A percentile compares a stretch with the other conserved stretches of the same genome.
Conservation (phyloP, 2,329 filamentous ascomycete species). For the Microsporum canis region DNA sequence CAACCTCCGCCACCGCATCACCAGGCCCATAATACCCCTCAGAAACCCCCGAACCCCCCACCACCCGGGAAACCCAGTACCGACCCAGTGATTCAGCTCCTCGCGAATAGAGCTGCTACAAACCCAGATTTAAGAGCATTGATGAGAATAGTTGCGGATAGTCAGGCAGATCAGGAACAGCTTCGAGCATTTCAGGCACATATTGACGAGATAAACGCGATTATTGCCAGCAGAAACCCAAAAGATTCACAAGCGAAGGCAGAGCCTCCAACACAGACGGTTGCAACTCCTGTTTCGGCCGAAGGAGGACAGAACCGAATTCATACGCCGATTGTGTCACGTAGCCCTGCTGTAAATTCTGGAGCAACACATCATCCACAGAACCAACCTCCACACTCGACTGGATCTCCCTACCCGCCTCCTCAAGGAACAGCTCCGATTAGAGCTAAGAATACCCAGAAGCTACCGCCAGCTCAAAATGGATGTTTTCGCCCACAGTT, state of each 20-base stretch:
- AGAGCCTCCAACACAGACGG: conserved; percentile 7
- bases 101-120: conserved; percentile 40
- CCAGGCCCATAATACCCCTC: conserved; percentile 11
- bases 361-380: conserved; percentile 16
- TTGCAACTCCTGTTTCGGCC: conserved; percentile 2
- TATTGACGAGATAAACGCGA: conserved; percentile 42
- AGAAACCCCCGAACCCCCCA: conserved; percentile 16
- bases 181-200: conserved; percentile 40
- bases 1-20: background rate
- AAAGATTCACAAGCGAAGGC: conserved; percentile 24
- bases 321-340: conserved; percentile 7
- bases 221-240: conserved; percentile 36
- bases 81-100: conserved; percentile 43
- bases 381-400: conserved; percentile 12
- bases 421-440: conserved; percentile 19
- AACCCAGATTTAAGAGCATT: conserved; percentile 40
- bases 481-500: conserved; percentile 24
- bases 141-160: conserved; percentile 42
- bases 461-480: conserved; percentile 21
- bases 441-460: conserved; percentile 28
- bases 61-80: conserved; percentile 33
- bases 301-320: background rate
- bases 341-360: conserved; percentile 4
- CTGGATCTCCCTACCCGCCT: conserved; percentile 10
- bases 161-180: conserved; percentile 39